Conservation (phyloP, 129 eudicot genomes). For the Rutidosis leptorrhynchoides region DNA sequence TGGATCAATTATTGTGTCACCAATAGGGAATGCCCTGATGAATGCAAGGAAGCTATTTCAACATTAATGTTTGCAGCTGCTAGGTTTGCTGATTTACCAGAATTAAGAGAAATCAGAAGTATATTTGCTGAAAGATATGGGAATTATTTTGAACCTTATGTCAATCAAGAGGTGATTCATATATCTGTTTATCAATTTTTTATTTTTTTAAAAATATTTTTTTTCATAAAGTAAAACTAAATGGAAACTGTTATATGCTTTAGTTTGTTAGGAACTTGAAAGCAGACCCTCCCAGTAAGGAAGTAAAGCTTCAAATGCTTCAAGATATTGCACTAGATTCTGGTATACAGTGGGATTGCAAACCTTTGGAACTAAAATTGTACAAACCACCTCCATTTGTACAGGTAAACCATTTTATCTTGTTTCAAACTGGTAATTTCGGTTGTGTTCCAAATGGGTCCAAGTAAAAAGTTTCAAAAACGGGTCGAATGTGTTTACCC, state of each 20-base stretch:
- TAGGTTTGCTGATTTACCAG: constrained; percentile 91
- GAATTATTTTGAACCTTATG: constrained; percentile 53
- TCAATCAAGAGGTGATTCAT: constrained; percentile 57
- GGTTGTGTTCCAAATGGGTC: background rate
- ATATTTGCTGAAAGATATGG: constrained; percentile 66
- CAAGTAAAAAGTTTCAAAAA: constrained; percentile 2
- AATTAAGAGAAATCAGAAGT: constrained; percentile 65
- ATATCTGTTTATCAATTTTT: background rate
- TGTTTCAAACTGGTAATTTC: background rate
- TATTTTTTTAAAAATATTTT: background rate
- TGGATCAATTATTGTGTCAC: constrained; percentile 3
- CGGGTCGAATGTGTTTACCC: background rate
- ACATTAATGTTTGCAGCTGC: constrained; percentile 89
- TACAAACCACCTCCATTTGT: constrained; percentile 44
- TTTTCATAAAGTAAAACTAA: constrained; percentile 14
- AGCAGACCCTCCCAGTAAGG: constrained; percentile 49
- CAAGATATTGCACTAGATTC: constrained; percentile 62
- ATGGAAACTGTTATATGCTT: background rate
- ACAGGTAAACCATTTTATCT: constrained; percentile 36
- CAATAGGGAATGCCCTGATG: constrained; percentile 83
- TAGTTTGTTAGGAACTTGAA: constrained; percentile 66
- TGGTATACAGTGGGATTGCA: constrained; percentile 61
- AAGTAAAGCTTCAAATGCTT: constrained; percentile 64
- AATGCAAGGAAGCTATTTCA: constrained; percentile 68
- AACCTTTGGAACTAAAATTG: constrained; percentile 51